Percentiles rank a stretch among this genome's conserved stretches.
phyloP scores from a whole-genome alignment of 306 rosid genomes.

The Begonia fuchsioides region DNA sequence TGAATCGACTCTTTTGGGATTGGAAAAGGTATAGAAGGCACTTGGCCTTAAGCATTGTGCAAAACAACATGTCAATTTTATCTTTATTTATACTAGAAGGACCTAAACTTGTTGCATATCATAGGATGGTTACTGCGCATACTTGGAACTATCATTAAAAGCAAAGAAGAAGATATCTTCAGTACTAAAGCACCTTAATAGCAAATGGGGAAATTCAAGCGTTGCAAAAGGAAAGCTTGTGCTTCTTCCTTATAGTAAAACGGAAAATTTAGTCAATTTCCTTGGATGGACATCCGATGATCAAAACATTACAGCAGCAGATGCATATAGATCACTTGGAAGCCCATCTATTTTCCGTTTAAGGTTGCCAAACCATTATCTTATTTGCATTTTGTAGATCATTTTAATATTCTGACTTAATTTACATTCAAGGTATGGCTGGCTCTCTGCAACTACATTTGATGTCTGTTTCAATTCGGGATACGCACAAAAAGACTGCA shows the following conservation, averaged over 20 bases:
- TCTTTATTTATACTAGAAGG: not conserved
- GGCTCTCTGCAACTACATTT: conserved; percentile 32
- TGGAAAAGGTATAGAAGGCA: conserved; percentile 51
- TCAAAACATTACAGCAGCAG: conserved; percentile 29
- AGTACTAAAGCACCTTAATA: conserved; percentile 52
- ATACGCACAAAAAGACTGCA: conserved; percentile 13
- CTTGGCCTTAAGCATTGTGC: conserved; percentile 14
- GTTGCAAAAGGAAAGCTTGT: conserved; percentile 45
- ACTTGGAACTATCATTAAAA: conserved; percentile 65
- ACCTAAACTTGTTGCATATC: conserved; percentile 6
- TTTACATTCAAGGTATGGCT: conserved; percentile 58
- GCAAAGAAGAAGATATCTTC: conserved; percentile 72
- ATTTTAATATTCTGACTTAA: conserved; percentile 18
- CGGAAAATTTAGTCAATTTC: conserved; percentile 19
- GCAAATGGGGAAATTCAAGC: conserved; percentile 70
- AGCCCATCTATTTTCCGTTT: conserved; percentile 60
- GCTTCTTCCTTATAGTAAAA: conserved; percentile 40
- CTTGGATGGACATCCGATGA: conserved; percentile 61
- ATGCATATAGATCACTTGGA: conserved; percentile 63
- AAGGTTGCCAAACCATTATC: conserved; percentile 19
- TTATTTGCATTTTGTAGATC: conserved; percentile 1
- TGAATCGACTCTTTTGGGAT: conserved; percentile 38
- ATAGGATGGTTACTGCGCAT: conserved; percentile 68
- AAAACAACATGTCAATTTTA: conserved; percentile 4
- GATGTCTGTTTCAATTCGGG: conserved; percentile 14